These are phyloP conservation scores for Diplodia corticola DNA, from an alignment of 2,329 filamentous ascomycete genomes.

Conservation along the genomic window DNA sequence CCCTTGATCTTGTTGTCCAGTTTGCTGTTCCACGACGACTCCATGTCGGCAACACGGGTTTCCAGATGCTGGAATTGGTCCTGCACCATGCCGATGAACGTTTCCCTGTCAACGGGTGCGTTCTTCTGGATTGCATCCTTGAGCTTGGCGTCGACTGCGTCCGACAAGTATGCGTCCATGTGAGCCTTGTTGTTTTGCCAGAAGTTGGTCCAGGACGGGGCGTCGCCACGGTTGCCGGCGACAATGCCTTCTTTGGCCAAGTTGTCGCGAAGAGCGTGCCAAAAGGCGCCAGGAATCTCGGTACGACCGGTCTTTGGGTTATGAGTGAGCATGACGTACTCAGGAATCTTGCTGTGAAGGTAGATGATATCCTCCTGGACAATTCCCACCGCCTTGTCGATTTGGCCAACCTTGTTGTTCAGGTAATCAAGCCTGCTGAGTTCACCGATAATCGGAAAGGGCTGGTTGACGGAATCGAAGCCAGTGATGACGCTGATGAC, in stretches of 20 bases:
- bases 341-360: constrained; percentile 56
- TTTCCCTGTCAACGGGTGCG: constrained; percentile 28
- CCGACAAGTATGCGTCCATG: constrained; percentile 33
- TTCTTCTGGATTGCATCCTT: constrained; percentile 34
- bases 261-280: constrained; percentile 61
- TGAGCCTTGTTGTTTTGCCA: constrained; percentile 52
- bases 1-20: background rate
- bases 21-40: background rate
- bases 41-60: background rate
- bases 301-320: constrained; percentile 54
- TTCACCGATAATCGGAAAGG: background rate
- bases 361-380: constrained; percentile 26
- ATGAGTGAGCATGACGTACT: constrained; percentile 55
- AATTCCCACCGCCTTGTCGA: constrained; percentile 1
- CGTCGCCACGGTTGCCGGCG: background rate
- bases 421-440: background rate
- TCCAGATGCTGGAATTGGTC: background rate
- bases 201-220: constrained; percentile 51
- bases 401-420: background rate
- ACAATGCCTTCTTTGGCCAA: constrained; percentile 49
- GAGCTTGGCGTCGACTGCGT: constrained; percentile 27
- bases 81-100: constrained; percentile 24
- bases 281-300: constrained; percentile 63
- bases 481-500: background rate
- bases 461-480: background rate